Evolutionary conservation across 768 basidiomycete species (phyloP).

Genomic region (Russula sp.): DNA sequence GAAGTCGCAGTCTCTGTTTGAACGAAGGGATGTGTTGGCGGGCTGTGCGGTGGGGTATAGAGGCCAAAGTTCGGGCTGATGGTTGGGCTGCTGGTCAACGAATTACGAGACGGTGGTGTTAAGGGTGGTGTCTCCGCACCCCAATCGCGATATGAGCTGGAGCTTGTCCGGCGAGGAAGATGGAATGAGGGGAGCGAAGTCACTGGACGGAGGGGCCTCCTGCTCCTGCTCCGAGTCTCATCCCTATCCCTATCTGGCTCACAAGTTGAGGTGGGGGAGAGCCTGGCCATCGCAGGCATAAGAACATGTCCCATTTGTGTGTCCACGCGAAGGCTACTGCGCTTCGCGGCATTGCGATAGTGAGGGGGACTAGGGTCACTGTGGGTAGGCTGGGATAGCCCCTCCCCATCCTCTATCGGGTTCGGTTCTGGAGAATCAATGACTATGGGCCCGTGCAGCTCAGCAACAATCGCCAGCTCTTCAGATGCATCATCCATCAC

Average conservation of each 20-base stretch:
- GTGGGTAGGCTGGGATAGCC: neutral
- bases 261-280: neutral
- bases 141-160: neutral
- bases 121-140: constrained; percentile 5
- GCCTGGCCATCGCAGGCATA: neutral
- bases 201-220: neutral
- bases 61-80: constrained; percentile 4
- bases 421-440: neutral
- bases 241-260: constrained; percentile 11
- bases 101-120: constrained; percentile 27
- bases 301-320: neutral
- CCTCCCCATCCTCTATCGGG: neutral
- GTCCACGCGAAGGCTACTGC: neutral
- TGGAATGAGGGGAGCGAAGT: constrained; percentile 9
- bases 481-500: constrained; percentile 8
- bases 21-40: neutral
- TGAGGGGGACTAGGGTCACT: neutral
- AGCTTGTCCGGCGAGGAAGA: neutral
- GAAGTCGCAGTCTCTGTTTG: neutral
- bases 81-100: constrained; percentile 19
- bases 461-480: constrained; percentile 11
- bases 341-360: neutral
- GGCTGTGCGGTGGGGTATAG: constrained; percentile 23
- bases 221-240: neutral
- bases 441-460: constrained; percentile 11